Percentiles rank a stretch among this genome's conserved stretches.
Conservation (phyloP, 208 protist genomes). For the Crithidia thermophila region DNA sequence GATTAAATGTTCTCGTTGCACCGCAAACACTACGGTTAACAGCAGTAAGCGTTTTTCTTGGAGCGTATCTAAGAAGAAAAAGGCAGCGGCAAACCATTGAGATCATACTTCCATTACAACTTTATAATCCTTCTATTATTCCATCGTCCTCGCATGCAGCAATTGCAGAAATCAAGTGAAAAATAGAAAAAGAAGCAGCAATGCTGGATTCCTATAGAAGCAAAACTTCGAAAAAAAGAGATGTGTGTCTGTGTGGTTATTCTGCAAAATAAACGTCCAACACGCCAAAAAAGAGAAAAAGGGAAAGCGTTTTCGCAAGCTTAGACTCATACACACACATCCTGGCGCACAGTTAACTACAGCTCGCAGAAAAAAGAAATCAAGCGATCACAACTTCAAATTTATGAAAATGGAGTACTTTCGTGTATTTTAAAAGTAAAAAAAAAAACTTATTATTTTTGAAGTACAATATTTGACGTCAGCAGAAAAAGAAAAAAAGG, state of each 20-base stretch:
- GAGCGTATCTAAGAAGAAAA: no score
- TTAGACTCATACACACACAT: no score
- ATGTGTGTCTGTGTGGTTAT: background rate
- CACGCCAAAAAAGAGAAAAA: background rate
- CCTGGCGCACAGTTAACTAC: background rate
- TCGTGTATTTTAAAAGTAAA: background rate
- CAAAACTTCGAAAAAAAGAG: background rate
- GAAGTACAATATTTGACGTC: no score
- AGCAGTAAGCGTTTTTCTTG: no score
- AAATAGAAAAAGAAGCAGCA: background rate
- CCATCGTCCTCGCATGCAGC: no score
- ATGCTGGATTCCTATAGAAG: background rate
- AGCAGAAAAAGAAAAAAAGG: background rate
- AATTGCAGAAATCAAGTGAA: background rate
- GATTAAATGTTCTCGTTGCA: no score
- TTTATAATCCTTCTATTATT: no score
- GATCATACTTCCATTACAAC: no score
- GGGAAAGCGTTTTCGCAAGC: background rate
- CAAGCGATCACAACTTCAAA: constrained; percentile 12
- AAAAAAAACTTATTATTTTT: constrained; percentile 3
- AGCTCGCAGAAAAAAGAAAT: constrained; percentile 10
- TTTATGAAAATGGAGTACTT: no score
- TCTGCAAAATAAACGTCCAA: background rate
- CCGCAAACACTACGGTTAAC: no score
- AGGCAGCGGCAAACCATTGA: no score